Evolutionary conservation across 306 rosid species (phyloP), one percentile per base, ranked within the genome.

Genomic region (Rubus idaeus): DNA sequence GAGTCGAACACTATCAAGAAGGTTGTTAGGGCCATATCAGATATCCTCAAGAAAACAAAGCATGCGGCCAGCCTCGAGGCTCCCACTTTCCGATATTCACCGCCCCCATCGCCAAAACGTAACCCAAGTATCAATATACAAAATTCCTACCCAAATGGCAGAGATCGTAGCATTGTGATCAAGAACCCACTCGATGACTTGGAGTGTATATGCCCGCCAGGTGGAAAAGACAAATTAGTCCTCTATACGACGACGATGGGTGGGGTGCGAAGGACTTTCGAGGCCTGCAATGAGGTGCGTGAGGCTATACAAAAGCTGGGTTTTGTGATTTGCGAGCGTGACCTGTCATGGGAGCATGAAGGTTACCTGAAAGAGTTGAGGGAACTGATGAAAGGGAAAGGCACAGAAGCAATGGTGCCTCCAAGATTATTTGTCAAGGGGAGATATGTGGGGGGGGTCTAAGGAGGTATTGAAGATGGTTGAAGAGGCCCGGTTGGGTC

Each of bases 341-440:
- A 92, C 47, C 88, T 92, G 11, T 90, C 96, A 0, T 90, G 90
- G 97, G 90, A 92, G 63, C 83, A 89, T 0, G 96, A 52, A 52
- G 94, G 3, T 92, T 92, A 52, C 49, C 79, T 65, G 16, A 92
- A 89, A 57, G 93, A 92, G 79, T 47, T 92, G 2, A 78, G 79
- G 68, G 85, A 70, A 0, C 64, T 90, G 62, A 20, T 87, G 75
- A 82, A 66, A 65, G 91, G 81, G 83, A 83, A 81, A 51, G 90
- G 65, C 45, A 79, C 37, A 49, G 87, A 76, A 35, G 76, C 60
- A 0, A 56, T 79, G 63, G 74, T 88, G 26, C 94, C 91, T 6
- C 97, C 96, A 0, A 89, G 86, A 20, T 90, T 87, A 10, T 90
- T 92, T 51, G 87, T 89, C 44, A 90, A 82, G 50, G 97, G 97